Base-by-base conservation (phyloP, 768 basidiomycete genomes). In the Phylloporus sp. region DNA sequence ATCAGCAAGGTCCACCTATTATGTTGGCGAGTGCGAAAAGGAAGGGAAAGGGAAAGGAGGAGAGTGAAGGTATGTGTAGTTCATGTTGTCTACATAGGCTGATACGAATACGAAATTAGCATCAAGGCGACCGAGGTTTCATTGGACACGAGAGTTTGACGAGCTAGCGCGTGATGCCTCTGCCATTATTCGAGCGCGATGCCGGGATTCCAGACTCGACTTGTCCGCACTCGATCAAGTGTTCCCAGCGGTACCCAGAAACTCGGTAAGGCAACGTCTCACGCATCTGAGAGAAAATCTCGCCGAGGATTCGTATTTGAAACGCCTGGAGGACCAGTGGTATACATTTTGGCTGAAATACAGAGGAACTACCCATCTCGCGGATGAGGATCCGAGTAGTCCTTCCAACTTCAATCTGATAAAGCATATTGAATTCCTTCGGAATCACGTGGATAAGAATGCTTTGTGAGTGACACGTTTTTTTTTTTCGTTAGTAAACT, bases 151-250 rank as follows among this genome's bases (percentile, higher is more conserved):
- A 35, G 90, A 95, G 45, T 91, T 85, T 50, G 93, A 97, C 50
- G 95, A 98, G 54, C 78, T 94, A 34, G 85, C 87, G 23, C 81
- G 87, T 48, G 95, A 98, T 62, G 86, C 86, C 0, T 85, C 83
- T 41, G 86, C 82, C 11, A 85, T 98, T 56, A 81, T 97, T 52
- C 80, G 81, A 59, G 86, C 86, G 31, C 86, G 95, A 15, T 88
- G 86, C 61, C 79, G 88, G 34, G 64, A 72, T 52, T 71, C 79
- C 29, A 78, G 81, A 50, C 73, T 88, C 45, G 85, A 90, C 57
- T 86, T 86, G 76, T 76, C 74, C 15, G 86, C 86, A 8, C 76
- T 91, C 45, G 81, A 83, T 52, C 85, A 89, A 62, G 80, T 92
- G 9, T 94, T 95, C 66, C 87, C 86, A 2, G 80, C 82, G 15